Evolutionary conservation across 257 asterid genomes (phyloP), one percentile per base, ranked within the genome.

Genomic region (Penstemon davidsonii): DNA sequence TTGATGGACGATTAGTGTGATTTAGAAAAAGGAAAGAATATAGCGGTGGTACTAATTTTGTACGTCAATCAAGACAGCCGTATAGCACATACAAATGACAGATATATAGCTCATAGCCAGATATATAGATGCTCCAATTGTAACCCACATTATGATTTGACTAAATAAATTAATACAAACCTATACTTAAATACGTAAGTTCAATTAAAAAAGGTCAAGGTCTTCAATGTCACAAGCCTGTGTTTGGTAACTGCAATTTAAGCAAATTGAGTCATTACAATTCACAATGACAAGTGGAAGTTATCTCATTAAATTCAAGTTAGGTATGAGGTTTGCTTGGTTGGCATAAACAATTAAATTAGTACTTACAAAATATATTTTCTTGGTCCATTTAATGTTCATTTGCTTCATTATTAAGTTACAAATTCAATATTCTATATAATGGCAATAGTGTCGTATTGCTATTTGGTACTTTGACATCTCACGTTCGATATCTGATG

Each of bases 11-110:
- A 2, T 25, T 25, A 25, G 33, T 25, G 33, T 25, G 10, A 9
- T 19, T 2, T 7, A 55, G 25, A 60, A n/a, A 4, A 60, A 6
- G 10, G 6, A 38, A 59, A 40, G 33, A 5, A 9, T 55, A 8
- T 55, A 7, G 60, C 39, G 42, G 45, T 44, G 19, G 73, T 73
- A 73, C 82, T 61, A 69, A 64, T 45, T 39, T 69, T 50, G 77
- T 74, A 74, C 80, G 80, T 70, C 67, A 67, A 71, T 71, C 41
- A 71, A 80, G 83, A 71, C 80, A 74, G 69, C 83, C 75, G 72
- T 67, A 71, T 52, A 57, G 47, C 75, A 70, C 75, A 55, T 60
- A 69, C 63, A 67, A 46, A 25, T 25, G 33, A 25, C 33, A 25
- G 33, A 25, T 25, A 25, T 25, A 25, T 25, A 25, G 33, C 33